phyloP scores from a whole-genome alignment of 169 alveolate species.

The Plasmodium reichenowi region DNA sequence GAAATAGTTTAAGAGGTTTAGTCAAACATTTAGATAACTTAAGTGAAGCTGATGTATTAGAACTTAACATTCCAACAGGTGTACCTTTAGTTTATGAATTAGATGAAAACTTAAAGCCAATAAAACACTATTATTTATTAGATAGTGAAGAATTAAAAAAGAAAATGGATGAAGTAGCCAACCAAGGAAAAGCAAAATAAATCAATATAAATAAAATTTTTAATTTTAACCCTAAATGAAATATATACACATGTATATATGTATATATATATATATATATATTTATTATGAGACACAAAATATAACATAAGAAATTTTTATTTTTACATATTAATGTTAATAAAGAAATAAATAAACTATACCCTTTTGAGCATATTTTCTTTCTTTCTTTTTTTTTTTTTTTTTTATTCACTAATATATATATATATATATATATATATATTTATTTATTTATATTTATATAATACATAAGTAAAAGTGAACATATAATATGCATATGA shows the following conservation, averaged over 20 bases:
- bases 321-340: too few species aligned
- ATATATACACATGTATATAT: neutral
- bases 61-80: slow-evolving; percentile 97
- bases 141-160: slow-evolving; percentile 89
- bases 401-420: too few species aligned
- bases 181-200: slow-evolving; percentile 94
- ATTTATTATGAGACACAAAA: too few species aligned
- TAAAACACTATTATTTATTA: slow-evolving; percentile 93
- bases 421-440: too few species aligned
- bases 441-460: too few species aligned
- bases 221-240: neutral
- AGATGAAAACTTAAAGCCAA: slow-evolving; percentile 91
- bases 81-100: slow-evolving; percentile 97
- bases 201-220: neutral
- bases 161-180: slow-evolving; percentile 95
- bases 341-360: too few species aligned
- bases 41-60: slow-evolving; percentile 94
- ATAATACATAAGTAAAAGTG: too few species aligned
- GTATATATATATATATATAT: neutral
- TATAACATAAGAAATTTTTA: too few species aligned
- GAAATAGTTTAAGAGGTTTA: slow-evolving; percentile 97
- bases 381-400: too few species aligned
- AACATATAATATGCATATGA: too few species aligned
- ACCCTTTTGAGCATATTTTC: too few species aligned
- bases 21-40: slow-evolving; percentile 95